phyloP scores from a whole-genome alignment of 2,329 filamentous ascomycete genomes.

The Ophiostoma pallidulum region DNA sequence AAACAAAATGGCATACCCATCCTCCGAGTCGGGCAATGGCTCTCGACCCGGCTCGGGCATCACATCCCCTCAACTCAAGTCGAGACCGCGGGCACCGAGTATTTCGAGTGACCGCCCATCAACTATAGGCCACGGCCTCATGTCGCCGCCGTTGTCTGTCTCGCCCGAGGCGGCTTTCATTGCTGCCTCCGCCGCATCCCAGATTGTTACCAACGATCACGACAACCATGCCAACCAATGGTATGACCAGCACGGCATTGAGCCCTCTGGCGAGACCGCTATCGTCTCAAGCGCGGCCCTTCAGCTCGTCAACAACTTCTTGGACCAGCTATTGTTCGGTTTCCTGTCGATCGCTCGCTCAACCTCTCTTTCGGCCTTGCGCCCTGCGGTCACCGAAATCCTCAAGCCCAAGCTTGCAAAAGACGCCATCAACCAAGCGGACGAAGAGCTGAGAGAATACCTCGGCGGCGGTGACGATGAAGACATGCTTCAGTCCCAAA shows the following conservation, averaged over 20 bases:
- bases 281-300: conserved; percentile 65
- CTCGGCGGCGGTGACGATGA: conserved; percentile 72
- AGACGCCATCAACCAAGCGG: conserved; percentile 38
- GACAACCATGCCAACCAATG: conserved; percentile 62
- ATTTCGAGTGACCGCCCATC: conserved; percentile 64
- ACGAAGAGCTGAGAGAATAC: conserved; percentile 61
- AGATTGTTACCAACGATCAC: conserved; percentile 84
- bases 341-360: conserved; percentile 74
- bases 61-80: conserved; percentile 20
- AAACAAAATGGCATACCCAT: conserved; percentile 14
- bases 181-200: conserved; percentile 75
- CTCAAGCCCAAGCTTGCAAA: conserved; percentile 81
- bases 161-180: conserved; percentile 80
- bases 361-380: conserved; percentile 63
- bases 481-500: conserved; percentile 49
- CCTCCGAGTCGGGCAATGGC: conserved; percentile 9
- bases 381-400: conserved; percentile 76
- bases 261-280: conserved; percentile 57
- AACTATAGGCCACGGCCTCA: conserved; percentile 46
- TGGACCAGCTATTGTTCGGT: conserved; percentile 88
- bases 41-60: conserved; percentile 19
- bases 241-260: conserved; percentile 58
- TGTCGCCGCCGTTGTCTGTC: conserved; percentile 57
- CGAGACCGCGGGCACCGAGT: conserved; percentile 47
- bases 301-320: conserved; percentile 75